Conservation (phyloP, 345 rosid species). For the Lepidium aucheri region DNA sequence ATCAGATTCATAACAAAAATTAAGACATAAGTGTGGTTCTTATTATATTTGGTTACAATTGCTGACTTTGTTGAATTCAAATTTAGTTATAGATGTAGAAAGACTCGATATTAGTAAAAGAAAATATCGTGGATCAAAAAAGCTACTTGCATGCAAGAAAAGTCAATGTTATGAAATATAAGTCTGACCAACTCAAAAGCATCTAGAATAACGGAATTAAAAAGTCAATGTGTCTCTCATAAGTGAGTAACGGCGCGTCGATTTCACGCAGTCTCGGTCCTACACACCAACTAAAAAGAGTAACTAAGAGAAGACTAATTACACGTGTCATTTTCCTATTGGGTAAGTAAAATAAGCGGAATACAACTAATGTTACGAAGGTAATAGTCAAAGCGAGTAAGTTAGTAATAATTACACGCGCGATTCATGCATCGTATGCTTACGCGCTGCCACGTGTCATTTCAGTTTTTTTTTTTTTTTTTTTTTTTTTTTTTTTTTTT, state of each 20-base stretch:
- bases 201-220: slow-evolving; percentile 14
- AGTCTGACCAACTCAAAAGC: slow-evolving; percentile 13
- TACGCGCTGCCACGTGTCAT: neutral
- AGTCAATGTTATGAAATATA: slow-evolving; percentile 22
- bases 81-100: neutral
- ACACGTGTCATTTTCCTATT: neutral
- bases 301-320: neutral
- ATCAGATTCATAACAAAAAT: neutral
- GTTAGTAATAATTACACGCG: neutral
- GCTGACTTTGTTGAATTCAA: neutral
- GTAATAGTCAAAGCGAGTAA: neutral
- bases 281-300: neutral
- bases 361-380: neutral
- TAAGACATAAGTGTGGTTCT: no score
- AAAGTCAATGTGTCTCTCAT: slow-evolving; percentile 20
- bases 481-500: no score
- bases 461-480: neutral
- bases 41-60: neutral
- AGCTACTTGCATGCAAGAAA: neutral
- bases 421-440: neutral
- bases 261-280: neutral
- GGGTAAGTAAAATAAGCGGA: neutral
- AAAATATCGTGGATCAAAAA: neutral
- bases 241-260: slow-evolving; percentile 5
- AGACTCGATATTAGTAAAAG: neutral